phyloP scores from a whole-genome alignment of 495 filamentous ascomycete species.

The Annulohypoxylon maeteangense region DNA sequence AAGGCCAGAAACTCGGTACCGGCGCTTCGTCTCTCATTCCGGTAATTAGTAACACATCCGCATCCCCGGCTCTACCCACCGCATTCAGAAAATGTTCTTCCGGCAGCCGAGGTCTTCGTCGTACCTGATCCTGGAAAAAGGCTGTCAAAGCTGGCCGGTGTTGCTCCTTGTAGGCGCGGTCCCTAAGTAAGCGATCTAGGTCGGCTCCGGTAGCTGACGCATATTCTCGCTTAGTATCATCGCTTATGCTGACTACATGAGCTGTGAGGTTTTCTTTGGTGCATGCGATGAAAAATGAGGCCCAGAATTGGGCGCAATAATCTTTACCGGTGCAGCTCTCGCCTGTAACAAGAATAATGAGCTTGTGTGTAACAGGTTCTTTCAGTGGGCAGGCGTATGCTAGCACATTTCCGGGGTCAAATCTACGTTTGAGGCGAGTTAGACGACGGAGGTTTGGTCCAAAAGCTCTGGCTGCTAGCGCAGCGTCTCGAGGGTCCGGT shows the following conservation, averaged over 20 bases:
- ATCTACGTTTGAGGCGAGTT: slow-evolving; percentile 61
- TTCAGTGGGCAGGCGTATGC: slow-evolving; percentile 67
- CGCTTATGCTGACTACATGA: slow-evolving; percentile 68
- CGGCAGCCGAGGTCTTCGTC: slow-evolving; percentile 58
- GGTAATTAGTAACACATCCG: slow-evolving; percentile 70
- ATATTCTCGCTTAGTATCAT: slow-evolving; percentile 68
- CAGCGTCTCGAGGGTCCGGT: slow-evolving; percentile 67
- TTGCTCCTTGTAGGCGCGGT: slow-evolving; percentile 72
- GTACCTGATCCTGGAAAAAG: slow-evolving; percentile 64
- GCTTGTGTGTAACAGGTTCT: slow-evolving; percentile 56
- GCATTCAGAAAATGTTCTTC: slow-evolving; percentile 66
- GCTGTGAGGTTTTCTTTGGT: slow-evolving; percentile 51
- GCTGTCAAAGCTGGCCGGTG: slow-evolving; percentile 65
- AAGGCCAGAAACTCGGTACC: slow-evolving; percentile 63
- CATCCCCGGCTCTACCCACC: slow-evolving; percentile 57
- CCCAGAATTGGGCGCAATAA: slow-evolving; percentile 68
- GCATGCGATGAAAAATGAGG: slow-evolving; percentile 51
- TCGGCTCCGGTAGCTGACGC: slow-evolving; percentile 64
- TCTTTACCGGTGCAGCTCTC: slow-evolving; percentile 69
- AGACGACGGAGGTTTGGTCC: slow-evolving; percentile 64
- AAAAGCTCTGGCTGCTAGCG: slow-evolving; percentile 66
- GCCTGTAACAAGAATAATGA: slow-evolving; percentile 71
- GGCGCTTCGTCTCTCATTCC: slow-evolving; percentile 74
- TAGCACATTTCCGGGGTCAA: slow-evolving; percentile 65
- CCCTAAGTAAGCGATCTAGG: slow-evolving; percentile 57